Evolutionary conservation across 441 rosid species (phyloP).

Genomic region (Eutrema salsugineum): DNA sequence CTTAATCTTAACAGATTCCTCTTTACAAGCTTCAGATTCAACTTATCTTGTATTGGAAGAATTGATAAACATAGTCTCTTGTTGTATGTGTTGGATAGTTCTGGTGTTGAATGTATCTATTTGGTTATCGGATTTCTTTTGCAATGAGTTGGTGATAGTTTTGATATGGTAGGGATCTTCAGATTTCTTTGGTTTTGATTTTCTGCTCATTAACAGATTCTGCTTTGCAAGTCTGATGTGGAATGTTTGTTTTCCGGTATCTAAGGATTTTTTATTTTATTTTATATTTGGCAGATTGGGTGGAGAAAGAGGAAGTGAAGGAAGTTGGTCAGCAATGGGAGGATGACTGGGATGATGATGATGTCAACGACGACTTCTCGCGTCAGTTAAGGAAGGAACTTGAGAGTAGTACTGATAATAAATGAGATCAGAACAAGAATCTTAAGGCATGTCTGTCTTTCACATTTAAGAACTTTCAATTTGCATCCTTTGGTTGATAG

Average conservation of each 20-base stretch:
- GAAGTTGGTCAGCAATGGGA: constrained; percentile 88
- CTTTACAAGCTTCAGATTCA: background rate
- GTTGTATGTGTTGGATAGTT: background rate
- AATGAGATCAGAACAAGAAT: constrained; percentile 16
- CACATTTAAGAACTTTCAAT: background rate
- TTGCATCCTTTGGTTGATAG: background rate
- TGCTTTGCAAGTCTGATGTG: too few species aligned
- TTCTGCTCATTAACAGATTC: too few species aligned
- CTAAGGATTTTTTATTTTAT: too few species aligned
- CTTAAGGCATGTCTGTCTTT: too few species aligned
- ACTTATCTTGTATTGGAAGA: background rate
- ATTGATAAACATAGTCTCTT: background rate
- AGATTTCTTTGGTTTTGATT: too few species aligned
- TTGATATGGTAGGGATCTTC: background rate
- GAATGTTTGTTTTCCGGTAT: too few species aligned
- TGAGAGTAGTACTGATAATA: constrained; percentile 51
- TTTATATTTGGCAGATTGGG: constrained; percentile 52
- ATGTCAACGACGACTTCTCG: constrained; percentile 88
- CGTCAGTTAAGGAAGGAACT: constrained; percentile 77
- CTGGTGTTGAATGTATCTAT: background rate
- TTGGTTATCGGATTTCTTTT: background rate
- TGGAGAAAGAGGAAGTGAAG: constrained; percentile 65
- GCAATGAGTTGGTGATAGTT: background rate
- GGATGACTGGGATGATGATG: constrained; percentile 99
- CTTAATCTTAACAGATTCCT: background rate